Evolutionary conservation across 1,139 yeast genomes (phyloP), one percentile per base, ranked within the genome.

Genomic region (Zygotorulaspora mrakii): DNA sequence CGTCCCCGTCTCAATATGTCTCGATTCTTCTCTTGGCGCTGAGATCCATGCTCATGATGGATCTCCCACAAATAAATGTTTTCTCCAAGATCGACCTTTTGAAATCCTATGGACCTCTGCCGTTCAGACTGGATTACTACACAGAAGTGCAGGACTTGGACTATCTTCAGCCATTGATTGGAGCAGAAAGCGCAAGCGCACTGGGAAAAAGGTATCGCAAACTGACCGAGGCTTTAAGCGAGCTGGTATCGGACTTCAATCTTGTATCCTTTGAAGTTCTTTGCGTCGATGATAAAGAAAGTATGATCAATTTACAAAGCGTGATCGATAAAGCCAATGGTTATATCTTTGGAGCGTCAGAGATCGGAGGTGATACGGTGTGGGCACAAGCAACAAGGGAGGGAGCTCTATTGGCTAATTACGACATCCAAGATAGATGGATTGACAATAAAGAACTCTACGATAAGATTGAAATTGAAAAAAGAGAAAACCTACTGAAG

Each of bases 361-460:
- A 94, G 53, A 72, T 89, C 10, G 96, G 96, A 3, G 97, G 97
- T 12, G 99, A 94, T 59, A 76, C 94, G 0, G 79, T 91, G 2
- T 94, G 98, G 98, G 84, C 89, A 11, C 96, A 89, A 53, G 96
- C 96, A 0, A 76, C 91, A 1, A 72, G 98, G 47, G 91, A 85
- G 52, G 85, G 88, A 2, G 70, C 73, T 0, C 76, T 73, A 2
- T 51, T 59, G 34, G 59, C 53, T 16, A 60, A 61, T 31, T 70
- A 81, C 5, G 96, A 89, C 58, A 76, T 88, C 5, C 98, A 94
- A 52, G 98, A 94, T 52, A 70, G 99, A 47, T 94, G 99, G 99
- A 76, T 94, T 9, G 96, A 87, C 42, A 73, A 79, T 50, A 91
- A 89, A 58, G 83, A 77, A 27, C 69, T 68, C 37, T 88, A 84